Conservation (phyloP, 2,329 filamentous ascomycete species). For the Trichophaea hybrida region DNA sequence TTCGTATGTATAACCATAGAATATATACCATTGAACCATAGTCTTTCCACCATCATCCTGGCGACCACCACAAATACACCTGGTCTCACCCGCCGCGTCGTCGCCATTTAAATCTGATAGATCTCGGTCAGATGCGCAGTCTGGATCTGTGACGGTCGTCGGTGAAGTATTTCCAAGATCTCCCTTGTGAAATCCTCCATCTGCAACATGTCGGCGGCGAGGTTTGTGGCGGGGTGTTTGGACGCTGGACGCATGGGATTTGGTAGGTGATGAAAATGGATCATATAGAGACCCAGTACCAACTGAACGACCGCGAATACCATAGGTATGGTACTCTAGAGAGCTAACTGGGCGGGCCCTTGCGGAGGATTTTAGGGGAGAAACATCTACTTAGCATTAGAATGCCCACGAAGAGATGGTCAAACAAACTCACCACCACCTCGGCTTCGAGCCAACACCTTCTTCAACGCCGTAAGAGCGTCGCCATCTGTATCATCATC, state of each 20-base stretch:
- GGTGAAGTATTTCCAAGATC: neutral
- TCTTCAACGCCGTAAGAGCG: constrained; percentile 7
- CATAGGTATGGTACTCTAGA: neutral
- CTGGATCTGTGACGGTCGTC: neutral
- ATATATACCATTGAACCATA: constrained; percentile 21
- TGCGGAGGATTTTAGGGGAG: neutral
- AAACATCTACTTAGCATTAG: neutral
- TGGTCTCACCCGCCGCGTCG: constrained; percentile 11
- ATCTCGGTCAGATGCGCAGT: neutral
- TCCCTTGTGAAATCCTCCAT: constrained; percentile 9
- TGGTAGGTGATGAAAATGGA: neutral
- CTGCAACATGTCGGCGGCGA: constrained; percentile 8
- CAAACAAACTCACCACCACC: neutral
- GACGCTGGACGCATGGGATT: neutral
- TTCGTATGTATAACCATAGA: neutral
- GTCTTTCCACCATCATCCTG: constrained; percentile 16
- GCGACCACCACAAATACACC: constrained; percentile 19
- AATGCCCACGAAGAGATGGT: neutral
- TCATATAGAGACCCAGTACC: neutral
- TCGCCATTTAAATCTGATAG: constrained; percentile 9
- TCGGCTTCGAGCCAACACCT: neutral
- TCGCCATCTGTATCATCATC: constrained; percentile 10
- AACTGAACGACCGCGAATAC: neutral
- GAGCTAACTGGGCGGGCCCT: neutral
- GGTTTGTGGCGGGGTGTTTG: neutral